phyloP scores from a whole-genome alignment of 2,329 filamentous ascomycete genomes.

The Cyphellophora europaea region DNA sequence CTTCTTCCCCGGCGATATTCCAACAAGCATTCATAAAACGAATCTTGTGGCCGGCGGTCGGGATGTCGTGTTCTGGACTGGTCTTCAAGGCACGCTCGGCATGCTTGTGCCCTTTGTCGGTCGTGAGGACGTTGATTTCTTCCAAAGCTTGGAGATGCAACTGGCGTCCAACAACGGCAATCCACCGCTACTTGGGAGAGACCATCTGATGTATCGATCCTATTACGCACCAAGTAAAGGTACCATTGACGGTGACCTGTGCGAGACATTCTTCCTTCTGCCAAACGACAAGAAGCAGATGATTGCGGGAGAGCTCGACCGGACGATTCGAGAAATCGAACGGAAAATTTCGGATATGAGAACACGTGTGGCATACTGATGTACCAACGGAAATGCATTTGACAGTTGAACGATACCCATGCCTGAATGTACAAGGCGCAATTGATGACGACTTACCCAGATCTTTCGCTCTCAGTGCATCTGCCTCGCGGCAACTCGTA shows the following conservation, averaged over 20 bases:
- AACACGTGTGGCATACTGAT: slow-evolving; percentile 46
- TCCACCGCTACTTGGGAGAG: slow-evolving; percentile 77
- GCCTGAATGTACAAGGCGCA: neutral
- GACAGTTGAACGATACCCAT: neutral
- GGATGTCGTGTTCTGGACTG: slow-evolving; percentile 86
- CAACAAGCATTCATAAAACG: slow-evolving; percentile 81
- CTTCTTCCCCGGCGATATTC: slow-evolving; percentile 85
- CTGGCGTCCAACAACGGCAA: slow-evolving; percentile 64
- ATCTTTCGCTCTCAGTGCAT: neutral
- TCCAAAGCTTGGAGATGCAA: slow-evolving; percentile 85
- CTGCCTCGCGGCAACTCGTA: no score
- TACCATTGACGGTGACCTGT: slow-evolving; percentile 91
- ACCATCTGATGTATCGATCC: slow-evolving; percentile 89
- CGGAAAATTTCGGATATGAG: slow-evolving; percentile 74
- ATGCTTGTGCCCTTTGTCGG: slow-evolving; percentile 86
- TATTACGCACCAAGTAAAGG: slow-evolving; percentile 97
- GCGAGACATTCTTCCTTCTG: slow-evolving; percentile 79
- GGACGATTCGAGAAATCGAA: slow-evolving; percentile 86
- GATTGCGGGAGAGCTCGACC: slow-evolving; percentile 87
- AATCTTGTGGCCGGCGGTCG: slow-evolving; percentile 84
- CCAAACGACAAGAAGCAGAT: slow-evolving; percentile 85
- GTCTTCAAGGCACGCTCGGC: slow-evolving; percentile 87
- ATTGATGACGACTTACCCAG: neutral
- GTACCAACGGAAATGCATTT: no score
- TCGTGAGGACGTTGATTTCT: slow-evolving; percentile 94